phyloP scores from a whole-genome alignment of 495 filamentous ascomycete species.

The Hyaloscypha variabilis region DNA sequence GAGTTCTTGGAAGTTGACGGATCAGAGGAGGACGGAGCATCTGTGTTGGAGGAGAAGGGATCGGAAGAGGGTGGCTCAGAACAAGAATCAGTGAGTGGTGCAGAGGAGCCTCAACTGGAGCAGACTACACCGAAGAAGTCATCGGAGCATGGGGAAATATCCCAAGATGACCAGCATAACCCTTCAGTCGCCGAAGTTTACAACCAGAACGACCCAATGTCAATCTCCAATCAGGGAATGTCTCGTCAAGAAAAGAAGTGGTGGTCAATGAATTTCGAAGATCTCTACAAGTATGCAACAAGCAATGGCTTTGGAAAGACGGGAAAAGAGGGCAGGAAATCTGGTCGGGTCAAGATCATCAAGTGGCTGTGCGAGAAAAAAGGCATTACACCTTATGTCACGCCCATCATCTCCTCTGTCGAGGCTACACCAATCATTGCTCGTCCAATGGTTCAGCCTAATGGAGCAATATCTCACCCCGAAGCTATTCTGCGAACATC shows the following conservation, averaged over 20 bases:
- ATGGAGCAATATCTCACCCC: constrained; percentile 24
- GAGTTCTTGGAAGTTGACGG: neutral
- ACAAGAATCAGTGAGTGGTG: too few species aligned
- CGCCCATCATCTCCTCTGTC: constrained; percentile 2
- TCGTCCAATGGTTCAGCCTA: constrained; percentile 3
- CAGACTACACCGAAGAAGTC: too few species aligned
- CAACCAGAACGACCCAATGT: neutral
- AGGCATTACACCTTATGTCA: constrained; percentile 19
- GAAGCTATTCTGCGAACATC: constrained; percentile 23
- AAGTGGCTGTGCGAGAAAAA: constrained; percentile 24
- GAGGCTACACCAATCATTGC: constrained; percentile 2
- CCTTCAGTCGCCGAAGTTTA: neutral
- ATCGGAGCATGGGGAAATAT: too few species aligned
- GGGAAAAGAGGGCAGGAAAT: constrained; percentile 21
- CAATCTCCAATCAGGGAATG: constrained; percentile 13
- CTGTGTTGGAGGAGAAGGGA: neutral
- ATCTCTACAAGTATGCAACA: constrained; percentile 20
- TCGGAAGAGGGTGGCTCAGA: neutral
- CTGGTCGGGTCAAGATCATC: constrained; percentile 24
- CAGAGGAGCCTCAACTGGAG: too few species aligned
- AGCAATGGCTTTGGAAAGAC: constrained; percentile 23
- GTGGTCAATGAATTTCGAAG: constrained; percentile 29
- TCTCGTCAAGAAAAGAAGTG: constrained; percentile 21
- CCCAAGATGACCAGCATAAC: neutral
- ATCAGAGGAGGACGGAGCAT: neutral